Evolutionary conservation across 192 early-diverging fungal species (phyloP).

Genomic region (Bifiguratus adelaidae): DNA sequence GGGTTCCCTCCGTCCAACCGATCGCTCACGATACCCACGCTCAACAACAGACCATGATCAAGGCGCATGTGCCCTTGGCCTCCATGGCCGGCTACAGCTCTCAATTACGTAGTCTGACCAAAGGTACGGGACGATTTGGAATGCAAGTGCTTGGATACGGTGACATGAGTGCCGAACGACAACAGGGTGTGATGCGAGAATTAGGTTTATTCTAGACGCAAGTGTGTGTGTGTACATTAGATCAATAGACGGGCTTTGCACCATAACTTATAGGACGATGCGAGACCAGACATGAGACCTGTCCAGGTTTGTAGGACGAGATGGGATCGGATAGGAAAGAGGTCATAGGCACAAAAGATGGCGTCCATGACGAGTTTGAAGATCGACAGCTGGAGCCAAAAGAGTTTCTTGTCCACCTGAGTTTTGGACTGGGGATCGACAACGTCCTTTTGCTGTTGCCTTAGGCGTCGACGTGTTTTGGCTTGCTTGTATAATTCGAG

Average conservation of each 20-base stretch:
- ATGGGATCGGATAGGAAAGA: too few species aligned
- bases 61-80: slow-evolving; percentile 62
- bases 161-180: slow-evolving; percentile 59
- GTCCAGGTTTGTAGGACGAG: slow-evolving; percentile 37
- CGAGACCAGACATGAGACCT: slow-evolving; percentile 33
- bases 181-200: slow-evolving; percentile 57
- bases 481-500: slow-evolving; percentile 45
- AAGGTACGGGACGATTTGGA: slow-evolving; percentile 71
- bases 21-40: not conserved
- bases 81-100: slow-evolving; percentile 81
- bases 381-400: slow-evolving; percentile 43
- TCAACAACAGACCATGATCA: slow-evolving; percentile 11
- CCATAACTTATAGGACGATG: slow-evolving; percentile 37
- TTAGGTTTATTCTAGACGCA: too few species aligned
- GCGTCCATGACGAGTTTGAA: slow-evolving; percentile 60
- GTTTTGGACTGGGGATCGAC: not conserved
- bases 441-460: not conserved
- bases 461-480: slow-evolving; percentile 2
- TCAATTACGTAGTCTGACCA: slow-evolving; percentile 74
- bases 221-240: too few species aligned
- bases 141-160: slow-evolving; percentile 83
- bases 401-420: slow-evolving; percentile 26
- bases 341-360: slow-evolving; percentile 71
- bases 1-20: slow-evolving; percentile 31
- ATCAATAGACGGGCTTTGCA: too few species aligned